phyloP scores from a whole-genome alignment of 805 yeast species.

The Candida andamanensis region DNA sequence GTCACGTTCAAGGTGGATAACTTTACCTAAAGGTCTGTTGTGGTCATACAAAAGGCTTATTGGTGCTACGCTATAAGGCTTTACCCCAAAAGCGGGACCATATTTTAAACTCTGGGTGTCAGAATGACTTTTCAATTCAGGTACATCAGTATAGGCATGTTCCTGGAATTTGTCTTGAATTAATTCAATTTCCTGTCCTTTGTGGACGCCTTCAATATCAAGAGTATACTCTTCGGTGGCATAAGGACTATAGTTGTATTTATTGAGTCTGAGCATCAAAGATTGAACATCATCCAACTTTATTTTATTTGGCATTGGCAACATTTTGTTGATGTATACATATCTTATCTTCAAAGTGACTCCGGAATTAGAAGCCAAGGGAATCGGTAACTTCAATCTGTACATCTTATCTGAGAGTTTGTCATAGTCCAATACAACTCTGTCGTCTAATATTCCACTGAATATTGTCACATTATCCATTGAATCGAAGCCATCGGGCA shows the following conservation, averaged over 20 bases:
- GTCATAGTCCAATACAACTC: conserved; percentile 6
- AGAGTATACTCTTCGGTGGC: conserved; percentile 45
- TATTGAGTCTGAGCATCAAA: conserved; percentile 48
- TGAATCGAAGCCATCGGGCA: conserved; percentile 47
- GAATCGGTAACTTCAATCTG: conserved; percentile 50
- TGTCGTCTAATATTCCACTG: conserved; percentile 30
- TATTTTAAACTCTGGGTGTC: conserved; percentile 42
- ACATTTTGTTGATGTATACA: conserved; percentile 42
- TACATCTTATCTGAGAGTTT: conserved; percentile 14
- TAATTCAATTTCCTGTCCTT: conserved; percentile 35
- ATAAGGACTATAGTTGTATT: conserved; percentile 60
- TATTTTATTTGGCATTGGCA: conserved; percentile 63
- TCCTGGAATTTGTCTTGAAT: conserved; percentile 2
- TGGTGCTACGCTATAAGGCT: conserved; percentile 44
- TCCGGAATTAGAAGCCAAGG: conserved; percentile 60
- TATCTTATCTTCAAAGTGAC: conserved; percentile 45
- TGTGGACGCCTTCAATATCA: conserved; percentile 39
- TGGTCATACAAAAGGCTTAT: conserved; percentile 58
- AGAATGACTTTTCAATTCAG: conserved; percentile 31
- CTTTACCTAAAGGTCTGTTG: conserved; percentile 60
- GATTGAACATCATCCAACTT: conserved; percentile 58
- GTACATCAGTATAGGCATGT: conserved; percentile 13
- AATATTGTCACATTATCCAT: conserved; percentile 38
- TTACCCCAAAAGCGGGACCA: conserved; percentile 46
- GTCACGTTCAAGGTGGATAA: conserved; percentile 59